These are phyloP conservation scores for Luzula sylvatica DNA, from an alignment of 176 grass and related monocot species.

Conservation along the genomic window DNA sequence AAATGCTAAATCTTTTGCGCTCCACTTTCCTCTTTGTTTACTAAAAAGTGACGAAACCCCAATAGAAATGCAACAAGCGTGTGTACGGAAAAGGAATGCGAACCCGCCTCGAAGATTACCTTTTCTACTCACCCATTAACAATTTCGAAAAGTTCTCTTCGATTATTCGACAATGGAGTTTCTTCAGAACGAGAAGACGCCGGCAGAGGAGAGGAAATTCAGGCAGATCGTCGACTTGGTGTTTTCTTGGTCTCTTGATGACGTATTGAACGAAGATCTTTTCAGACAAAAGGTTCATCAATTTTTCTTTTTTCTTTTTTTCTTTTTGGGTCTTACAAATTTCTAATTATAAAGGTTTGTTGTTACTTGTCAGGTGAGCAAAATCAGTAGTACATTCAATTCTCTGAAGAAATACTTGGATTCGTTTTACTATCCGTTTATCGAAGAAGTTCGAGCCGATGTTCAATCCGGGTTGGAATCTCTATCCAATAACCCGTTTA, in stretches of 20 bases:
- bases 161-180: too few species aligned
- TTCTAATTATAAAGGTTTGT: too few species aligned
- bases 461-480: constrained; percentile 34
- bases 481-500: not conserved
- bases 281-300: constrained; percentile 40
- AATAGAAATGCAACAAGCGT: too few species aligned
- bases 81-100: too few species aligned
- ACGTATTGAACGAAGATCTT: constrained; percentile 46
- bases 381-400: constrained; percentile 31
- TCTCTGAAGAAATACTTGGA: constrained; percentile 29
- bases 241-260: constrained; percentile 52
- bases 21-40: too few species aligned
- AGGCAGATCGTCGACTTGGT: constrained; percentile 32
- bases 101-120: too few species aligned
- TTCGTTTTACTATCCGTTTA: constrained; percentile 27
- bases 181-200: too few species aligned
- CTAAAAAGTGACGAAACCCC: too few species aligned
- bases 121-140: too few species aligned
- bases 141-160: too few species aligned
- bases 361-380: constrained; percentile 24
- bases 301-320: not conserved
- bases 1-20: too few species aligned
- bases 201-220: not conserved
- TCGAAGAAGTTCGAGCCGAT: constrained; percentile 49
- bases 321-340: not conserved